Conservation (phyloP, 805 yeast species). For the Pichia ethanolica region DNA sequence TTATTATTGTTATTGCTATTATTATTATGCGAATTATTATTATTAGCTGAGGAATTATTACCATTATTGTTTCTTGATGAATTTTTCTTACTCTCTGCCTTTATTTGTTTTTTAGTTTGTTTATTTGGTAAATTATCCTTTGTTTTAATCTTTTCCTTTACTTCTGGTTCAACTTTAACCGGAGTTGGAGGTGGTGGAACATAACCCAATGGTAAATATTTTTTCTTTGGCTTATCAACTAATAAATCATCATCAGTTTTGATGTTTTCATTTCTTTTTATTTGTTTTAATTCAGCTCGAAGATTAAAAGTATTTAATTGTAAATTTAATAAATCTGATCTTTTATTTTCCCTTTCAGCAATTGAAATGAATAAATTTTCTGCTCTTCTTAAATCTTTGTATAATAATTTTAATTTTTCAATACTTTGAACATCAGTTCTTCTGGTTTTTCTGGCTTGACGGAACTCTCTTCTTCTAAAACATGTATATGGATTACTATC, state of each 20-base stretch:
- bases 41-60: not conserved
- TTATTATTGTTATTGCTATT: not conserved
- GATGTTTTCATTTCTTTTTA: slow-evolving; percentile 69
- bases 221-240: slow-evolving; percentile 56
- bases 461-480: slow-evolving; percentile 89
- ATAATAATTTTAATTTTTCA: slow-evolving; percentile 69
- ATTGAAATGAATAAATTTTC: slow-evolving; percentile 60
- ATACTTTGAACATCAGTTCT: slow-evolving; percentile 88
- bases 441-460: slow-evolving; percentile 94
- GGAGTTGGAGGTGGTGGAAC: slow-evolving; percentile 9
- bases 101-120: not conserved
- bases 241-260: slow-evolving; percentile 78
- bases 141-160: slow-evolving; percentile 13
- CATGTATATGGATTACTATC: slow-evolving; percentile 93
- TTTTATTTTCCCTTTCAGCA: slow-evolving; percentile 64
- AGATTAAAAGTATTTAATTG: slow-evolving; percentile 66
- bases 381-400: slow-evolving; percentile 71
- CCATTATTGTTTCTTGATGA: not conserved
- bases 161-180: not conserved
- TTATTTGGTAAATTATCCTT: not conserved
- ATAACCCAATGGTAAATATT: slow-evolving; percentile 30
- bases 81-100: not conserved
- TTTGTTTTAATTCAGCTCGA: slow-evolving; percentile 61
- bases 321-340: slow-evolving; percentile 50
- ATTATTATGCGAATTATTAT: not conserved